Base-by-base conservation (phyloP, 2,329 filamentous ascomycete genomes). In the Aspergillus spinulosporus region DNA sequence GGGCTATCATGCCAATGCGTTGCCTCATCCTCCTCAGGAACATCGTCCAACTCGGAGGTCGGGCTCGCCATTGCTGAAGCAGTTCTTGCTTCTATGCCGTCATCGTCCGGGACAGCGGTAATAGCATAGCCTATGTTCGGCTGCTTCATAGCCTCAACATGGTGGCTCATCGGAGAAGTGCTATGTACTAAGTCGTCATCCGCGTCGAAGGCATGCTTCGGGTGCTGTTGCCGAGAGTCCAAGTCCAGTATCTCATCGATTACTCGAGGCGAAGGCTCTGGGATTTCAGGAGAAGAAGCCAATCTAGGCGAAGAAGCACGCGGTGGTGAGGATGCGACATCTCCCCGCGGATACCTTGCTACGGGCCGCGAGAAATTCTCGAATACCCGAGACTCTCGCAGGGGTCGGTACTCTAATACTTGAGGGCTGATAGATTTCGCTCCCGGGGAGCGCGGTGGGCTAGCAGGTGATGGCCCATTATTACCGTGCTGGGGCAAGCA, bases 321-420 rank as follows among this genome's bases (percentile, higher is more conserved):
- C 45, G 73, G 73, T 14, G 76, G 73, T 29, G 76, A 70, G 49
- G 73, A 68, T 32, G 73, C 71, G 5, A 73, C 73, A 21, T 75
- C 72, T 32, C 73, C 68, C 29, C 71, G 71, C 32, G 74, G 71
- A 58, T 72, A 66, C 58, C 72, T 75, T 3, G 78, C 68, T 26
- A 75, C 77, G 3, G 80, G 80, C n/a, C 79, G 78, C 29, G 81
- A 83, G 64, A 84, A 84, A 63, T 82, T 83, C 56, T 84, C 81
- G 21, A 79, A 72, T 11, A 68, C 71, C 42, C 74, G 74, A 46
- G 76, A 76, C 50, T 70, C 63, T 37, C 68, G 59, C 52, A 66
- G 63, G 39, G 57, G 62, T 59, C 53, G 65, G 60, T 36, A 48
- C 40, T 52, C 58, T 62, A 61, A 59, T 61, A 55, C 57, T 12